Percentiles rank a stretch among this genome's conserved stretches.
These are phyloP conservation scores for Alternaria sp. DNA, from an alignment of 2,329 filamentous ascomycete genomes.

Conservation along the genomic window DNA sequence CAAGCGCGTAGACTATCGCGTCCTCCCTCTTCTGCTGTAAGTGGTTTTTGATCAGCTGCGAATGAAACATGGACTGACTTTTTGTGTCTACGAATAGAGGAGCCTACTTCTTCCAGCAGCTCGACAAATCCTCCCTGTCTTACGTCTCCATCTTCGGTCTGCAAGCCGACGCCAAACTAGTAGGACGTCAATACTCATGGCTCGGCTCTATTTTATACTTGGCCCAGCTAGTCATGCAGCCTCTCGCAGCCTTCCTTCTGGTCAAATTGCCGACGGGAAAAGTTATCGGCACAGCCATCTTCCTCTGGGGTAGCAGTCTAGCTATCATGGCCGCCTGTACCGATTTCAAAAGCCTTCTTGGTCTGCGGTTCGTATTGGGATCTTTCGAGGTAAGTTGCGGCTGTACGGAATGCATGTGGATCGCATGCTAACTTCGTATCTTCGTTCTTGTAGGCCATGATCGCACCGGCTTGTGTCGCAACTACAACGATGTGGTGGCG, in stretches of 20 bases:
- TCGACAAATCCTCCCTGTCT: constrained; percentile 55
- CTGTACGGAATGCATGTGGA: neutral
- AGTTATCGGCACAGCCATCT: constrained; percentile 58
- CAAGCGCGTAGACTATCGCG: constrained; percentile 56
- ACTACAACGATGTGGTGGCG: constrained; percentile 68
- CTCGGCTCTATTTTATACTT: constrained; percentile 66
- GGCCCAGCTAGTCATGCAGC: constrained; percentile 62
- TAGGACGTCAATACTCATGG: constrained; percentile 63
- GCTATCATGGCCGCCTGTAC: constrained; percentile 61
- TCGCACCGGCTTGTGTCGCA: constrained; percentile 61
- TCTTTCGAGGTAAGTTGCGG: constrained; percentile 32
- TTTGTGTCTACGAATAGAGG: constrained; percentile 23
- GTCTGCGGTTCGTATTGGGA: constrained; percentile 52
- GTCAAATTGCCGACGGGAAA: constrained; percentile 67
- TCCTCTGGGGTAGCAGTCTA: constrained; percentile 62
- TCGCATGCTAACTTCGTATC: constrained; percentile 43
- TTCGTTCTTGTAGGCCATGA: constrained; percentile 45
- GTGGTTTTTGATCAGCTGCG: neutral
- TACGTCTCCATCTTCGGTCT: constrained; percentile 61
- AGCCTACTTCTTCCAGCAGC: constrained; percentile 67
- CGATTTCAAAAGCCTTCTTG: constrained; percentile 47
- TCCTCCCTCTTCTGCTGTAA: constrained; percentile 60
- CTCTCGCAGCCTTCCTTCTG: constrained; percentile 58
- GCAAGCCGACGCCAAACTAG: constrained; percentile 55
- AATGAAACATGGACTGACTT: neutral